A percentile compares a stretch with the other conserved stretches of the same genome.
Evolutionary conservation across 768 basidiomycete genomes (phyloP).

Genomic region (Phaeotremella fagi): DNA sequence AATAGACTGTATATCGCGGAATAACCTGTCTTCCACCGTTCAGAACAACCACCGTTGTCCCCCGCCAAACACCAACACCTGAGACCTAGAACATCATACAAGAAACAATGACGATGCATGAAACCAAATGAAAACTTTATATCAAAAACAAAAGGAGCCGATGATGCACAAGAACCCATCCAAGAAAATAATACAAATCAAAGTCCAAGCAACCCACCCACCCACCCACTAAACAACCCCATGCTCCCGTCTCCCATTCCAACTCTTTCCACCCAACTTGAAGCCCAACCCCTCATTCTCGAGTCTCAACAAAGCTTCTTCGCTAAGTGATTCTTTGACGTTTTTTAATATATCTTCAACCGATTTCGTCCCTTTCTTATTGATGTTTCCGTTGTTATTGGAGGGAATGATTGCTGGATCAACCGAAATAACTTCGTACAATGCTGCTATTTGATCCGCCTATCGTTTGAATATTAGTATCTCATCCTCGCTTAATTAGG

Average conservation of each 20-base stretch:
- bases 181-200: neutral
- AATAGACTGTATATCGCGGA: too few relatives aligned
- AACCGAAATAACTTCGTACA: conserved; percentile 85
- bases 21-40: too few relatives aligned
- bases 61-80: too few relatives aligned
- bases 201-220: too few relatives aligned
- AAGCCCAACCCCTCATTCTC: conserved; percentile 20
- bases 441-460: conserved; percentile 90
- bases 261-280: conserved; percentile 2
- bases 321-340: conserved; percentile 32
- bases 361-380: conserved; percentile 3
- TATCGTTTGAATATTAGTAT: conserved; percentile 39
- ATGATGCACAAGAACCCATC: neutral
- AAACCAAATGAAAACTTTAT: too few relatives aligned
- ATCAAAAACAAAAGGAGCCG: too few relatives aligned
- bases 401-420: too few relatives aligned
- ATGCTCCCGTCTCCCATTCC: conserved; percentile 1
- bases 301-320: conserved; percentile 31
- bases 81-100: too few relatives aligned
- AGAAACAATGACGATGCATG: too few relatives aligned
- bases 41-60: too few relatives aligned
- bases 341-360: conserved; percentile 34
- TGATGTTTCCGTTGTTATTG: too few relatives aligned
- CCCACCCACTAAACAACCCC: neutral
- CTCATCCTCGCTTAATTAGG: neutral